Percentiles rank a stretch among this genome's conserved stretches.
These are phyloP conservation scores for Pseudomonodictys pantanalensis DNA, from an alignment of 495 filamentous ascomycete species.

Conservation along the genomic window DNA sequence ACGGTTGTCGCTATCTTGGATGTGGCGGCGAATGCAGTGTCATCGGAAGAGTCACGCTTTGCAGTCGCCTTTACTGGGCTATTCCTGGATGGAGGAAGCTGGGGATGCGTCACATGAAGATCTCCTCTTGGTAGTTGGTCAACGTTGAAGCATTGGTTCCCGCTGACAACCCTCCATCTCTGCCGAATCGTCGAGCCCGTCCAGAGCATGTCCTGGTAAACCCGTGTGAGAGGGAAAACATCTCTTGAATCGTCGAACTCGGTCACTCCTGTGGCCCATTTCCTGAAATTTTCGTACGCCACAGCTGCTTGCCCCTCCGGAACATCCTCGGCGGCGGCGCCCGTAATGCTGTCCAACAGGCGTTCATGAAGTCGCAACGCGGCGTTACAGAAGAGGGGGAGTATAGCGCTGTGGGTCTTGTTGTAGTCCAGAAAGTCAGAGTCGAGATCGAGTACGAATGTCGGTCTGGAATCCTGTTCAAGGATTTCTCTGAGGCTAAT, in stretches of 20 bases:
- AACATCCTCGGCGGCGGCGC: not conserved
- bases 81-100: not conserved
- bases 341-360: conserved; percentile 13
- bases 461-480: conserved; percentile 22
- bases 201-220: conserved; percentile 40
- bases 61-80: not conserved
- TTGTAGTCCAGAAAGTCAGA: conserved; percentile 10
- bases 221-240: conserved; percentile 33
- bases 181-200: conserved; percentile 41
- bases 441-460: conserved; percentile 22
- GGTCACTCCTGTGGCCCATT: conserved; percentile 9
- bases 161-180: conserved; percentile 44
- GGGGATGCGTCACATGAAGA: not conserved
- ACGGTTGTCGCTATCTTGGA: no score
- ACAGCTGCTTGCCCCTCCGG: not conserved
- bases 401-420: not conserved
- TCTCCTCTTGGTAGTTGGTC: conserved; percentile 8
- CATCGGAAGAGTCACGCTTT: not conserved
- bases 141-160: conserved; percentile 32
- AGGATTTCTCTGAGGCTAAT: conserved; percentile 10
- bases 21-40: not conserved
- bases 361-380: conserved; percentile 12
- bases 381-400: conserved; percentile 17
- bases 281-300: conserved; percentile 4
- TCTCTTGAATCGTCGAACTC: conserved; percentile 22